phyloP scores from a whole-genome alignment of 2,329 filamentous ascomycete species.

The Aspergillus ochraceus region DNA sequence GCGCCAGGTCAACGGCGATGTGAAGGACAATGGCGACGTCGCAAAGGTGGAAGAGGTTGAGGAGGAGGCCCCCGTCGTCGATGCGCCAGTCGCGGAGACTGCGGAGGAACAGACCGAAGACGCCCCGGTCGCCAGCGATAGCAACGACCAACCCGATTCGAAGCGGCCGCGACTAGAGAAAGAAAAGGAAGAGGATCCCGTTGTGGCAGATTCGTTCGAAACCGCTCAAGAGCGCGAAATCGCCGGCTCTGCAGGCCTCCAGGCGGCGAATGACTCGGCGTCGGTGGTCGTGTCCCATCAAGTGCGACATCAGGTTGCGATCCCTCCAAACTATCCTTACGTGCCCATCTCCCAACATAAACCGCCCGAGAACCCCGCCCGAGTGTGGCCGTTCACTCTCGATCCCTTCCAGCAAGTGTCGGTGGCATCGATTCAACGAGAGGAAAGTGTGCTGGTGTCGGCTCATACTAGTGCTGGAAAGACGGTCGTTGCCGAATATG shows the following conservation, averaged over 20 bases:
- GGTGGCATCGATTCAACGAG: slow-evolving; percentile 90
- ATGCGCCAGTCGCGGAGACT: slow-evolving; percentile 19
- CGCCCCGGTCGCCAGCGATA: slow-evolving; percentile 17
- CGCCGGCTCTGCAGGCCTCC: slow-evolving; percentile 71
- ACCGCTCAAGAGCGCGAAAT: slow-evolving; percentile 92
- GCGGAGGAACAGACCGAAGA: slow-evolving; percentile 17
- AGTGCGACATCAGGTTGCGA: slow-evolving; percentile 94
- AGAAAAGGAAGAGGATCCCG: slow-evolving; percentile 68
- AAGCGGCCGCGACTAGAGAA: slow-evolving; percentile 54
- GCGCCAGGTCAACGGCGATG: slow-evolving; percentile 77
- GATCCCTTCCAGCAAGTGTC: slow-evolving; percentile 97
- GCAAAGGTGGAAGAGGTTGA: slow-evolving; percentile 39
- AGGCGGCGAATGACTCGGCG: slow-evolving; percentile 61
- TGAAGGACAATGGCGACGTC: slow-evolving; percentile 55
- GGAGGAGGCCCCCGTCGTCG: slow-evolving; percentile 23
- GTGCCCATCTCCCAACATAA: slow-evolving; percentile 94
- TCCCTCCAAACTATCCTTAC: slow-evolving; percentile 92
- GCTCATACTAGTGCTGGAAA: slow-evolving; percentile 98
- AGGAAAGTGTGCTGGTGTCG: slow-evolving; percentile 94
- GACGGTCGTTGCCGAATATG: slow-evolving; percentile 97
- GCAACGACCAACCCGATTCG: slow-evolving; percentile 42
- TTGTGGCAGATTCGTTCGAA: slow-evolving; percentile 91
- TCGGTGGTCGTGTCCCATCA: slow-evolving; percentile 85
- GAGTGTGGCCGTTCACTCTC: slow-evolving; percentile 82
- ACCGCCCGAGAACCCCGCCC: slow-evolving; percentile 80